Evolutionary conservation across 371 early-diverging fungal genomes (phyloP).

Genomic region (Phascolomyces articulosus): DNA sequence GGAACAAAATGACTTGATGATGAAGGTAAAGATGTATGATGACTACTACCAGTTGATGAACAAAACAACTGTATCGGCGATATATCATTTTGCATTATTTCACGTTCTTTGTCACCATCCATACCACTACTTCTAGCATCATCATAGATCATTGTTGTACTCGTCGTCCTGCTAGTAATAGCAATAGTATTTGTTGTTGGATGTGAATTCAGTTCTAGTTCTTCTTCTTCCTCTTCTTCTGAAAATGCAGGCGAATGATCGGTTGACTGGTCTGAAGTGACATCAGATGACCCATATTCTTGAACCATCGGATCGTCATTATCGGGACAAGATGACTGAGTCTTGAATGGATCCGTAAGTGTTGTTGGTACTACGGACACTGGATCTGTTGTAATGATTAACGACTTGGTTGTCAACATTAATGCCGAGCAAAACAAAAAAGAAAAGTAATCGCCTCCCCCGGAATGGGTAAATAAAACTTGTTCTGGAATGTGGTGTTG

Average conservation of each 20-base stretch:
- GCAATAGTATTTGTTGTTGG: too few relatives aligned
- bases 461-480: too few relatives aligned
- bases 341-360: conserved; percentile 7
- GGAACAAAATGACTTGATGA: conserved; percentile 2
- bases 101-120: background rate
- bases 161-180: background rate
- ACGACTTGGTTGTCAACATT: conserved; percentile 5
- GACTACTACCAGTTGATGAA: background rate
- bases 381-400: conserved; percentile 1
- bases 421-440: background rate
- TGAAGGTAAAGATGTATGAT: background rate
- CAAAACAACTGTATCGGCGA: background rate
- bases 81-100: background rate
- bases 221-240: background rate
- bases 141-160: background rate
- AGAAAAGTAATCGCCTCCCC: background rate
- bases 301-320: background rate
- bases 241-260: conserved; percentile 5
- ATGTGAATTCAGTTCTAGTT: too few relatives aligned
- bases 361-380: too few relatives aligned
- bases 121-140: background rate
- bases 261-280: conserved; percentile 14
- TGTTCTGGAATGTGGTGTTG: too few relatives aligned
- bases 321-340: background rate
- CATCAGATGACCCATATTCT: conserved; percentile 13